phyloP scores from a whole-genome alignment of 495 filamentous ascomycete species.

The Aspergillus mulundensis region DNA sequence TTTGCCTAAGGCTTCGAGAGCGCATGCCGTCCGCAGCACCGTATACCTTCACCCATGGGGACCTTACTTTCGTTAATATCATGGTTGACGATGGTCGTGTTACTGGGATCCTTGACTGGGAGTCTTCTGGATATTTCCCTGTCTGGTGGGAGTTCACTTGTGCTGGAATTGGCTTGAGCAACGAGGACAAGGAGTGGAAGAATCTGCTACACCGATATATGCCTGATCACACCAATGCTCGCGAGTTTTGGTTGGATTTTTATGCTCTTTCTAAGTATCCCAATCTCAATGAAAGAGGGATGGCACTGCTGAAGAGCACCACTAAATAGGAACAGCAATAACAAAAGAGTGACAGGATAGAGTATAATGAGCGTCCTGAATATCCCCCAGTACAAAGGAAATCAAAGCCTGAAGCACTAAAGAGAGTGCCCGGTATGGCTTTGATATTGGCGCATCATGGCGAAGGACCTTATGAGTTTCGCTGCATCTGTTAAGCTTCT shows the following conservation, averaged over 20 bases:
- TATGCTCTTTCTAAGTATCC: conserved; percentile 27
- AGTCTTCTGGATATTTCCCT: conserved; percentile 23
- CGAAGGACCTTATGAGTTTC: no score
- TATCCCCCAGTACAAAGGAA: no score
- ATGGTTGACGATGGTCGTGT: conserved; percentile 26
- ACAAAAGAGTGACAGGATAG: no score
- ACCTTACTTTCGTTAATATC: conserved; percentile 34
- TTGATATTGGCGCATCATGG: no score
- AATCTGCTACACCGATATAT: conserved; percentile 18
- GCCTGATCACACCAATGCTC: conserved; percentile 20
- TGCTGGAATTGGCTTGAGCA: conserved; percentile 6
- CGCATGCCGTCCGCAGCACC: conserved; percentile 27
- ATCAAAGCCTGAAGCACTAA: no score
- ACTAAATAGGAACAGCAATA: no score
- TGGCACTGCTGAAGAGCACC: no score
- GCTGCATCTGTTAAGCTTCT: no score
- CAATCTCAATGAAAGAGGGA: no score
- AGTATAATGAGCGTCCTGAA: no score
- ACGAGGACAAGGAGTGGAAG: conserved; percentile 28
- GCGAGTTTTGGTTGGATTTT: conserved; percentile 21
- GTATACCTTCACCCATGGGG: conserved; percentile 35
- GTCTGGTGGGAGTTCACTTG: conserved; percentile 29
- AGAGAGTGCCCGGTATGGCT: no score
- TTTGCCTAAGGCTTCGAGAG: conserved; percentile 17
- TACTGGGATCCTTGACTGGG: conserved; percentile 27